Evolutionary conservation across 2,329 filamentous ascomycete species (phyloP).

Genomic region (Fusarium sp.): DNA sequence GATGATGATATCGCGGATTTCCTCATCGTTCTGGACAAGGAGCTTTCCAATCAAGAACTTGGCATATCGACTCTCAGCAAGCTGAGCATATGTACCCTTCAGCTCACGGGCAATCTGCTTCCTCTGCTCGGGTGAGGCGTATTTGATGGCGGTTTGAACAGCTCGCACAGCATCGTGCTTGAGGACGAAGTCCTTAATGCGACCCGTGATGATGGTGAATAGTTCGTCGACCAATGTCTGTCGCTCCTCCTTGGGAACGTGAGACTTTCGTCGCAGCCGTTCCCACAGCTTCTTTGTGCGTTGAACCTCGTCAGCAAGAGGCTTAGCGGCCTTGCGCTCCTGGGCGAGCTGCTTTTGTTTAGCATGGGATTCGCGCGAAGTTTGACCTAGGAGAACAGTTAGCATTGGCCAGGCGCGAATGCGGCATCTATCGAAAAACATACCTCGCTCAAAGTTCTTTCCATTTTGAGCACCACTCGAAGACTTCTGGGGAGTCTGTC

Average conservation of each 20-base stretch:
- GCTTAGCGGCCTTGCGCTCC: conserved; percentile 92
- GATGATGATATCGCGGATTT: conserved; percentile 88
- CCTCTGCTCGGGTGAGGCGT: conserved; percentile 84
- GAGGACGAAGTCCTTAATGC: conserved; percentile 94
- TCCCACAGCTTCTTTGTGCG: conserved; percentile 98
- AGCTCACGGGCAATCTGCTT: conserved; percentile 88
- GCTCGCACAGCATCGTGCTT: conserved; percentile 98
- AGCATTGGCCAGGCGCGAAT: not conserved
- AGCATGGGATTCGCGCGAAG: conserved; percentile 85
- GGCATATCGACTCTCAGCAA: conserved; percentile 95
- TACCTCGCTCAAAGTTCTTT: conserved; percentile 56
- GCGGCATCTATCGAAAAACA: conserved; percentile 24
- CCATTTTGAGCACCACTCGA: conserved; percentile 45
- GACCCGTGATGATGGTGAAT: conserved; percentile 88
- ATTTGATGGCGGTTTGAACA: conserved; percentile 96
- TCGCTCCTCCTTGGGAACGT: conserved; percentile 89
- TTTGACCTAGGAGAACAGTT: conserved; percentile 58
- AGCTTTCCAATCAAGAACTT: conserved; percentile 98
- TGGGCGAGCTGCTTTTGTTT: conserved; percentile 90
- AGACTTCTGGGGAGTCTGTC: conserved; percentile 51
- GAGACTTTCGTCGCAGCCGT: conserved; percentile 88
- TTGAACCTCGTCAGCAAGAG: conserved; percentile 87
- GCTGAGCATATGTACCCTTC: conserved; percentile 80
- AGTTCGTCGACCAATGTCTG: conserved; percentile 88
- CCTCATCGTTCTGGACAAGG: conserved; percentile 87